A percentile compares a stretch with the other conserved stretches of the same genome.
Evolutionary conservation across 192 early-diverging fungal genomes (phyloP).

Genomic region (Coemansia sp.): DNA sequence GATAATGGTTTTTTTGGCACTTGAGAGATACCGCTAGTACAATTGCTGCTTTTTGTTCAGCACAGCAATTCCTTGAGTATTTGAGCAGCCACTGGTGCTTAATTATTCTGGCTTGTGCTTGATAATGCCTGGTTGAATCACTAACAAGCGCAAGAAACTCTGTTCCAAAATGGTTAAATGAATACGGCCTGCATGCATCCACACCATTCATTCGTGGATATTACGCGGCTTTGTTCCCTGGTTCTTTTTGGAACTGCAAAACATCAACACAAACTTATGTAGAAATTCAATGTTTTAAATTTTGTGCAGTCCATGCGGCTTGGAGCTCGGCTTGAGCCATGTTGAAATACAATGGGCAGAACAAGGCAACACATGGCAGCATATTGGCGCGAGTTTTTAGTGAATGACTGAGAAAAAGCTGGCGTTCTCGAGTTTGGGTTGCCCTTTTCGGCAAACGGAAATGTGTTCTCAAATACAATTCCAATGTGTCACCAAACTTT

Average conservation of each 20-base stretch:
- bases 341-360: background rate
- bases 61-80: background rate
- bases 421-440: background rate
- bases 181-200: slow-evolving; percentile 1
- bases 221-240: background rate
- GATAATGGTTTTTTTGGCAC: background rate
- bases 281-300: background rate
- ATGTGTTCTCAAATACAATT: background rate
- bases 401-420: background rate
- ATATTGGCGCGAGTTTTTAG: background rate
- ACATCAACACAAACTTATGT: background rate
- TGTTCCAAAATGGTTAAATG: slow-evolving; percentile 3
- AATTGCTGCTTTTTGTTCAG: background rate
- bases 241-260: background rate
- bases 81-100: background rate
- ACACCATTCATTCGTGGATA: background rate
- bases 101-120: background rate
- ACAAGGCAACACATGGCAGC: background rate
- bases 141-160: background rate
- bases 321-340: background rate
- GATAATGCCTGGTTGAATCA: background rate
- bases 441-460: background rate
- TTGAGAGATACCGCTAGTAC: background rate
- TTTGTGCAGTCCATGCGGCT: background rate
- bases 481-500: background rate